Conservation (phyloP, 1,284 basidiomycete species). For the Cryptococcus sp. region DNA sequence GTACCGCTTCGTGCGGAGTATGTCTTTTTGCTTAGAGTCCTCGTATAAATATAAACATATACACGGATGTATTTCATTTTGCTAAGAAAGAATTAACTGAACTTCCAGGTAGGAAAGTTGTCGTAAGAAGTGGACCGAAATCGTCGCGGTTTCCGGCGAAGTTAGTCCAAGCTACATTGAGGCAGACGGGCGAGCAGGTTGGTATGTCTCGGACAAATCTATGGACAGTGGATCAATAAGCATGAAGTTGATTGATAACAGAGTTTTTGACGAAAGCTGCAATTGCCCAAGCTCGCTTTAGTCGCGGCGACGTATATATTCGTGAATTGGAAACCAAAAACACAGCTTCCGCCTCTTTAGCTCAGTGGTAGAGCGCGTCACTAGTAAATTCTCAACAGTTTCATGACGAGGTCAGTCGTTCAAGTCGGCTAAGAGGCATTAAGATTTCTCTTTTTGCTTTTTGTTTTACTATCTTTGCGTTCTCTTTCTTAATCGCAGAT, state of each 20-base stretch:
- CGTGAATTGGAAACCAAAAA: not conserved
- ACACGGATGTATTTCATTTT: too few relatives aligned
- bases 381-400: conserved; percentile 2
- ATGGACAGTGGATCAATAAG: not conserved
- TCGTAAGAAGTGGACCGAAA: too few relatives aligned
- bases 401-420: conserved; percentile 15
- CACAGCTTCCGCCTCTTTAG: conserved; percentile 2
- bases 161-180: too few relatives aligned
- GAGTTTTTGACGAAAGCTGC: not conserved
- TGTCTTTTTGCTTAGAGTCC: too few relatives aligned
- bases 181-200: too few relatives aligned
- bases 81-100: too few relatives aligned
- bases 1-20: too few relatives aligned
- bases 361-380: conserved; percentile 8
- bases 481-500: not conserved
- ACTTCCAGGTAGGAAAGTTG: too few relatives aligned
- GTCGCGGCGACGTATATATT: not conserved
- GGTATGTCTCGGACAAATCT: not conserved
- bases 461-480: not conserved
- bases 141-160: too few relatives aligned
- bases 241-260: not conserved
- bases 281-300: too few relatives aligned
- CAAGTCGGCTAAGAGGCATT: conserved; percentile 13
- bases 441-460: conserved; percentile 3
- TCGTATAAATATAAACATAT: too few relatives aligned